Evolutionary conservation across 306 rosid genomes (phyloP).

Genomic region (Prunus dulcis): DNA sequence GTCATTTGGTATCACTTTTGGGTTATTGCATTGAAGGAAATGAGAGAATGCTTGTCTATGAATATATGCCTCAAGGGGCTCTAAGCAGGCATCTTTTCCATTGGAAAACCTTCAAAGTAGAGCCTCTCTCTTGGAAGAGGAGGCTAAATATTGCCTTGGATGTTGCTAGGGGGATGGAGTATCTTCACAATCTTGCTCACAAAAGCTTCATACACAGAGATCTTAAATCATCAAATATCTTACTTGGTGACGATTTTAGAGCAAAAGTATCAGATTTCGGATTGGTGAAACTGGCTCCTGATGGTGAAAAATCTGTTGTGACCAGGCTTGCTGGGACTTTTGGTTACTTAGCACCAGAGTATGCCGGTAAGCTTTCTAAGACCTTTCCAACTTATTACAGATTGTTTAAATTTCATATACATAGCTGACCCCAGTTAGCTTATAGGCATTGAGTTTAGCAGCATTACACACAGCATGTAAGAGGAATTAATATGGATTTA

Average conservation of each 20-base stretch:
- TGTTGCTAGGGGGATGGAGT: constrained; percentile 98
- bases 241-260: constrained; percentile 82
- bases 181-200: constrained; percentile 87
- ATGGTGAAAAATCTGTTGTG: constrained; percentile 80
- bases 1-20: constrained; percentile 87
- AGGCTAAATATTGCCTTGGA: constrained; percentile 94
- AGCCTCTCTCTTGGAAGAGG: constrained; percentile 96
- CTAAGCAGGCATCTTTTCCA: constrained; percentile 93
- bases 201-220: constrained; percentile 99
- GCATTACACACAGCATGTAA: background rate
- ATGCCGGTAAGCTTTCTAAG: constrained; percentile 64
- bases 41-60: constrained; percentile 88
- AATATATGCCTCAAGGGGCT: constrained; percentile 98
- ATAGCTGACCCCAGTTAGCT: background rate
- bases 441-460: background rate
- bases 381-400: background rate
- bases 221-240: constrained; percentile 90
- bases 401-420: background rate
- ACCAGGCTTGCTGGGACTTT: constrained; percentile 97
- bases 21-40: constrained; percentile 76
- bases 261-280: constrained; percentile 97
- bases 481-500: too few relatives aligned
- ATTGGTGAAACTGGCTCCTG: constrained; percentile 95
- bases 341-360: constrained; percentile 98
- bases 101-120: constrained; percentile 66